These are phyloP conservation scores for Volvox reticuliferus DNA, from an alignment of 139 green algal genomes.

Conservation along the genomic window DNA sequence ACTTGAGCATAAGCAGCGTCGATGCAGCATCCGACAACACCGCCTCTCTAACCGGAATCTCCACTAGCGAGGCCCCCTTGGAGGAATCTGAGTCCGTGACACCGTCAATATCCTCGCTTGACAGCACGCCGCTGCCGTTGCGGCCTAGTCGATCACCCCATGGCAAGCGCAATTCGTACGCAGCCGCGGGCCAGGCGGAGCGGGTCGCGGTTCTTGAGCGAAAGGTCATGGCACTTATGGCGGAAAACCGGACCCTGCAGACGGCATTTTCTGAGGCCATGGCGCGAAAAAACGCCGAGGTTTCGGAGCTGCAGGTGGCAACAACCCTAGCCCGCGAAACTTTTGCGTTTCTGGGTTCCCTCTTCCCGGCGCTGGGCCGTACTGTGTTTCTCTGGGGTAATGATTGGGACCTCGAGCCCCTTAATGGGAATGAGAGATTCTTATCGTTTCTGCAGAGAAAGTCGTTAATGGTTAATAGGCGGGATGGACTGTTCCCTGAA, in stretches of 20 bases:
- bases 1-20: not conserved
- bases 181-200: slow-evolving; percentile 10
- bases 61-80: not conserved
- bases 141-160: not conserved
- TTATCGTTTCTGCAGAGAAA: too few species aligned
- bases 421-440: too few species aligned
- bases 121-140: not conserved
- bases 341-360: not conserved
- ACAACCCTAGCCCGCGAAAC: not conserved
- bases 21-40: slow-evolving; percentile 26
- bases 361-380: too few species aligned
- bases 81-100: not conserved
- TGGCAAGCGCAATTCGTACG: not conserved
- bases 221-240: slow-evolving; percentile 52
- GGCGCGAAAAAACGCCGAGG: slow-evolving; percentile 32
- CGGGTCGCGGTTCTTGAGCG: slow-evolving; percentile 39
- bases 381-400: too few species aligned
- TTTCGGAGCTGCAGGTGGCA: slow-evolving; percentile 48
- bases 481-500: too few species aligned
- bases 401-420: too few species aligned
- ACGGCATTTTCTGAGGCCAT: slow-evolving; percentile 29
- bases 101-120: not conserved
- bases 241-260: slow-evolving; percentile 52
- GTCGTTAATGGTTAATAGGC: too few species aligned
- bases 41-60: not conserved